Evolutionary conservation across 2,329 filamentous ascomycete genomes (phyloP).

Genomic region (Gaeumannomyces tritici): DNA sequence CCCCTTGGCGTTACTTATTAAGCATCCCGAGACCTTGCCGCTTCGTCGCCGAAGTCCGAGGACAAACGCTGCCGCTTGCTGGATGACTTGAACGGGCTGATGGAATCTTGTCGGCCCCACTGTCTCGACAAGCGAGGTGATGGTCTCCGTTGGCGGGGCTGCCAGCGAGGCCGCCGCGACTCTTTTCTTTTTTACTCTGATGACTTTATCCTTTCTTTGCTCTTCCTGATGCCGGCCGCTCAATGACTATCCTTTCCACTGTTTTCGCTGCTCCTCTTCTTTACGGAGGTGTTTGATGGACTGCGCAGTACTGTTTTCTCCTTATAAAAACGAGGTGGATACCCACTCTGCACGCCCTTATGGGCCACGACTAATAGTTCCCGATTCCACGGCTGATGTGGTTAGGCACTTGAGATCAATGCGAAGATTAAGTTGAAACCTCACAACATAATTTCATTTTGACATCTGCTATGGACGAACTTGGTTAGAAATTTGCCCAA

Average conservation of each 20-base stretch:
- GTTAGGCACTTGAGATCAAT: neutral
- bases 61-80: too few relatives aligned
- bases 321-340: neutral
- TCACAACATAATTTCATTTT: too few relatives aligned
- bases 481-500: too few relatives aligned
- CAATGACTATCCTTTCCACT: neutral
- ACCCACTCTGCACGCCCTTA: neutral
- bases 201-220: neutral
- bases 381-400: neutral
- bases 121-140: too few relatives aligned
- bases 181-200: neutral
- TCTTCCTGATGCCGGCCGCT: neutral
- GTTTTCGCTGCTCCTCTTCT: neutral
- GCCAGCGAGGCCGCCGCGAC: neutral
- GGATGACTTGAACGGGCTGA: too few relatives aligned
- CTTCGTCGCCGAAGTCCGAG: too few relatives aligned
- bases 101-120: too few relatives aligned
- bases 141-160: too few relatives aligned
- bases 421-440: too few relatives aligned
- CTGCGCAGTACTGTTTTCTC: neutral
- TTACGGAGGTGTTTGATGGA: neutral
- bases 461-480: too few relatives aligned
- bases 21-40: neutral
- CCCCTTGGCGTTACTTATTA: constrained; percentile 17
- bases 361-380: neutral